Evolutionary conservation across 176 grass and related monocot species (phyloP).

Genomic region (Poa annua): DNA sequence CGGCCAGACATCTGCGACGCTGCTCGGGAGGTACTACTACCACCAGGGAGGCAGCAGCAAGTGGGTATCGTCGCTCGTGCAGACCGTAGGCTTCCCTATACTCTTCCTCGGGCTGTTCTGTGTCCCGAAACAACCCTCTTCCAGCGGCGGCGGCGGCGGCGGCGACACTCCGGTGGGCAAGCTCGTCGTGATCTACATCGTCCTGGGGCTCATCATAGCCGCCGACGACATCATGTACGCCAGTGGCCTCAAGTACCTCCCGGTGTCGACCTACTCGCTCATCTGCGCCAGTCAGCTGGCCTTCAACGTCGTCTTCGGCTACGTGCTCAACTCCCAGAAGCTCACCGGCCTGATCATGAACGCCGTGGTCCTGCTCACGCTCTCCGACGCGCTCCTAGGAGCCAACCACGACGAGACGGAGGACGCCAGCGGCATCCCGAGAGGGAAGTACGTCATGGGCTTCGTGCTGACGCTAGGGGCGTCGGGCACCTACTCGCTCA

Average conservation of each 20-base stretch:
- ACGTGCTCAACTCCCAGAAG: conserved; percentile 79
- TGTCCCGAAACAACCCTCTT: conserved; percentile 26
- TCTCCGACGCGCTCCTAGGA: conserved; percentile 68
- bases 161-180: conserved; percentile 36
- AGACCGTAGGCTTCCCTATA: conserved; percentile 65
- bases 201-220: conserved; percentile 68
- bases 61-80: conserved; percentile 72
- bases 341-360: conserved; percentile 66
- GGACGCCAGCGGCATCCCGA: neutral
- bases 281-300: conserved; percentile 79
- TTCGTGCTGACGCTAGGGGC: conserved; percentile 77
- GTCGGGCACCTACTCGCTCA: conserved; percentile 67
- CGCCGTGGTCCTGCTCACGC: conserved; percentile 68
- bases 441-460: conserved; percentile 52
- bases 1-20: conserved; percentile 62
- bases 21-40: conserved; percentile 87
- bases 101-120: conserved; percentile 61
- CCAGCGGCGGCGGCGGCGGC: neutral
- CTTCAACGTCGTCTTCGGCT: conserved; percentile 75
- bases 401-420: conserved; percentile 46
- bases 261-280: conserved; percentile 73
- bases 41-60: conserved; percentile 75
- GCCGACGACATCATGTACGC: conserved; percentile 82
- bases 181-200: conserved; percentile 51
- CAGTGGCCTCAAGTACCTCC: conserved; percentile 64